Conservation (phyloP, 139 green algal genomes). For the Spirogloea muscicola region DNA sequence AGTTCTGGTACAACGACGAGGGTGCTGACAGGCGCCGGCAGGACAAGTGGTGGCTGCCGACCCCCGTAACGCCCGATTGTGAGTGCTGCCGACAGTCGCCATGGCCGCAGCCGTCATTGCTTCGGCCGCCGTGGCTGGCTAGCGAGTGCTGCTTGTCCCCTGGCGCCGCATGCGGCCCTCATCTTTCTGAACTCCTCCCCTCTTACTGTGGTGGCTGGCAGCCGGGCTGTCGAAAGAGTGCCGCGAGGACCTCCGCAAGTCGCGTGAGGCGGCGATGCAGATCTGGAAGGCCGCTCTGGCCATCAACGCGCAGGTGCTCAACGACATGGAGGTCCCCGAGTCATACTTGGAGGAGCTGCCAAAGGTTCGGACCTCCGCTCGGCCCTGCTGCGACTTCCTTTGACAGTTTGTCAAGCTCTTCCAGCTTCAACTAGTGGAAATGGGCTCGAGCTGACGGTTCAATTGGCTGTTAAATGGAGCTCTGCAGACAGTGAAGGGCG, state of each 20-base stretch:
- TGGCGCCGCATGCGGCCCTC: too few relatives aligned
- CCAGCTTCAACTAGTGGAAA: not conserved
- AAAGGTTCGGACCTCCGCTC: constrained; percentile 10
- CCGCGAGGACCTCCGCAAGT: constrained; percentile 5
- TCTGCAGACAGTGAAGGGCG: constrained; percentile 4
- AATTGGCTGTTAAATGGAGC: not conserved
- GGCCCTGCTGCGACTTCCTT: not conserved
- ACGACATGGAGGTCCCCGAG: constrained; percentile 23
- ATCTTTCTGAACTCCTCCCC: too few relatives aligned
- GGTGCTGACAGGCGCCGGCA: not conserved
- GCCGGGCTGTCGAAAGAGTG: not conserved
- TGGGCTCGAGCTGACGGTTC: not conserved
- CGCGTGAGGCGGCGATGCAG: constrained; percentile 3
- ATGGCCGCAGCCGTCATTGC: too few relatives aligned
- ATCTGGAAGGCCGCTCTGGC: constrained; percentile 32
- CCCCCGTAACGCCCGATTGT: not conserved
- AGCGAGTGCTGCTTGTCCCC: too few relatives aligned
- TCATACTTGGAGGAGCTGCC: constrained; percentile 23
- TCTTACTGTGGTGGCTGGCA: too few relatives aligned
- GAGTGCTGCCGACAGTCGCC: too few relatives aligned
- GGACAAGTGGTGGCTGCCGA: constrained; percentile 15
- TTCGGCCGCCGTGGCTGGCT: too few relatives aligned
- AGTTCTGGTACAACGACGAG: constrained; percentile 16
- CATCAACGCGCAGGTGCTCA: constrained; percentile 31
- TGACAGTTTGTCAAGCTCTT: too few relatives aligned